A percentile compares a stretch with the other conserved stretches of the same genome.
Conservation (phyloP, 1,284 basidiomycete genomes). For the Leccinum pachyderme region DNA sequence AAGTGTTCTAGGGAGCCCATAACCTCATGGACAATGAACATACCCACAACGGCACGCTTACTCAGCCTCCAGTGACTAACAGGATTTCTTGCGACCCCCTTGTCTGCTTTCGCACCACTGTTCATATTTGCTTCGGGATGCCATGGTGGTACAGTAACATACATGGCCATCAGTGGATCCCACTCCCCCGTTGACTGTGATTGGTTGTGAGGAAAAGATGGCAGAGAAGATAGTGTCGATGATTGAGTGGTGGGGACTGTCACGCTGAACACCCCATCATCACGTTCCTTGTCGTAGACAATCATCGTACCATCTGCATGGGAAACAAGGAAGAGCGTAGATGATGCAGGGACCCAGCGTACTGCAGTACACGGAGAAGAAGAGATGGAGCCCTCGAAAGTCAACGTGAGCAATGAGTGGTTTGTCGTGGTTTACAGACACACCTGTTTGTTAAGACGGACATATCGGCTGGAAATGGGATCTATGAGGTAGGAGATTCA, state of each 20-base stretch:
- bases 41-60: slow-evolving; percentile 70
- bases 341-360: slow-evolving; percentile 85
- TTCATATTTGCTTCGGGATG: slow-evolving; percentile 55
- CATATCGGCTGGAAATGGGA: slow-evolving; percentile 82
- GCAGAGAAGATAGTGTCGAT: slow-evolving; percentile 10
- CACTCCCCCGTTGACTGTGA: slow-evolving; percentile 43
- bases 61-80: slow-evolving; percentile 84
- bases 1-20: not conserved
- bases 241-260: slow-evolving; percentile 45
- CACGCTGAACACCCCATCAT: slow-evolving; percentile 74
- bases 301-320: slow-evolving; percentile 89
- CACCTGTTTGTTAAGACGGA: slow-evolving; percentile 89
- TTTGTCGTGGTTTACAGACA: slow-evolving; percentile 3
- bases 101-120: slow-evolving; percentile 47
- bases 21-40: slow-evolving; percentile 26
- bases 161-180: slow-evolving; percentile 72
- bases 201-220: slow-evolving; percentile 13
- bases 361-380: slow-evolving; percentile 51
- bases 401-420: slow-evolving; percentile 36
- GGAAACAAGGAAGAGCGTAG: slow-evolving; percentile 85
- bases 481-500: slow-evolving; percentile 43
- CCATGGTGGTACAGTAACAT: slow-evolving; percentile 82
- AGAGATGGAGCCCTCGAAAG: slow-evolving; percentile 23
- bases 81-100: slow-evolving; percentile 75
- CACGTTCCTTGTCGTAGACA: slow-evolving; percentile 86